phyloP scores from a whole-genome alignment of 495 filamentous ascomycete genomes.

The Alectoria sarmentosa region DNA sequence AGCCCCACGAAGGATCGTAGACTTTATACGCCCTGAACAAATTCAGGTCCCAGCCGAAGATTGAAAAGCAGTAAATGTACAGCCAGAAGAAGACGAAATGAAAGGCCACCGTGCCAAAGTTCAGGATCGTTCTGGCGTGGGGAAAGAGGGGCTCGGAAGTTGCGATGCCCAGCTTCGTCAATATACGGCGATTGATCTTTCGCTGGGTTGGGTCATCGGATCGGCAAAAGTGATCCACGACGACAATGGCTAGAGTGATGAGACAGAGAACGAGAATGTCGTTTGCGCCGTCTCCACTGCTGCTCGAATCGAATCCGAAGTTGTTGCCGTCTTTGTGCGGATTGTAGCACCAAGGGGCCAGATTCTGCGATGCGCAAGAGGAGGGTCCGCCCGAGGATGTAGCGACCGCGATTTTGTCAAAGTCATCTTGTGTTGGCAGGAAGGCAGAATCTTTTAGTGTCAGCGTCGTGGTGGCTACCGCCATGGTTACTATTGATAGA shows the following conservation, averaged over 20 bases:
- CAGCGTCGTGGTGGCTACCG: background rate
- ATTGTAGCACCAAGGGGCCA: background rate
- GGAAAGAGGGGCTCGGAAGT: background rate
- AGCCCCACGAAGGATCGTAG: background rate
- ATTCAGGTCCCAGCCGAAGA: background rate
- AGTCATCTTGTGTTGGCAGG: background rate
- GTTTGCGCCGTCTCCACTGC: background rate
- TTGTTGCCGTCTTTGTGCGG: background rate
- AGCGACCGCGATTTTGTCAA: background rate
- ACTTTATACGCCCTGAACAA: background rate
- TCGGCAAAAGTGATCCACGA: background rate
- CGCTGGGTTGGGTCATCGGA: background rate
- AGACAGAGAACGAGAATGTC: background rate
- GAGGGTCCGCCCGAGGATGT: background rate
- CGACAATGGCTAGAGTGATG: background rate
- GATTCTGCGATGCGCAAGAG: background rate
- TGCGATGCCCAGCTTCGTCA: background rate
- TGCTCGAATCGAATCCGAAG: background rate
- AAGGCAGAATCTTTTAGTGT: slow-evolving; percentile 8
- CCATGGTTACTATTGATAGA: slow-evolving; percentile 16
- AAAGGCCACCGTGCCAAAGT: background rate
- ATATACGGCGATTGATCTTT: background rate
- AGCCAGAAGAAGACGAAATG: background rate
- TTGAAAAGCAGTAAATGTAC: background rate
- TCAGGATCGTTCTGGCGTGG: background rate